Evolutionary conservation across 2,329 filamentous ascomycete species (phyloP).

Genomic region (Fusarium albidum): DNA sequence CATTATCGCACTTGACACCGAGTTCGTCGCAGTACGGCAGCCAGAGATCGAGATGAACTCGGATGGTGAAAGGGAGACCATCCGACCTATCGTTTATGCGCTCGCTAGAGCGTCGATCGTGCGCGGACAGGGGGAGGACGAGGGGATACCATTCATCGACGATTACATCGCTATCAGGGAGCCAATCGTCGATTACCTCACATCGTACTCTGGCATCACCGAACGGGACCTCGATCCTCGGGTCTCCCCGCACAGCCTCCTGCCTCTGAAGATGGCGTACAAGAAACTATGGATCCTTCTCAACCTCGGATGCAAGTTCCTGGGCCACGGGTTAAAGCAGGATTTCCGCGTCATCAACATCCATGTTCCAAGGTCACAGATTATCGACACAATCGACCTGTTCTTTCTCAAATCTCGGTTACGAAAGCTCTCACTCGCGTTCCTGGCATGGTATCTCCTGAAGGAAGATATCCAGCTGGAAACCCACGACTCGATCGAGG

Average conservation of each 20-base stretch:
- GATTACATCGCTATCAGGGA: slow-evolving; percentile 95
- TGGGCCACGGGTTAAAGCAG: slow-evolving; percentile 91
- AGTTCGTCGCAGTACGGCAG: slow-evolving; percentile 92
- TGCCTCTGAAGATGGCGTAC: slow-evolving; percentile 90
- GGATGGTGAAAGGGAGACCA: slow-evolving; percentile 88
- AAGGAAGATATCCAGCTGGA: slow-evolving; percentile 94
- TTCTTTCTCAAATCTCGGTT: slow-evolving; percentile 84
- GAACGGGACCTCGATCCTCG: slow-evolving; percentile 83
- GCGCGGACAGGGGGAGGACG: slow-evolving; percentile 77
- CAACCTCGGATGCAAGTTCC: slow-evolving; percentile 91
- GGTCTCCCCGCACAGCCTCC: slow-evolving; percentile 81
- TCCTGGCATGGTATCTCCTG: slow-evolving; percentile 89
- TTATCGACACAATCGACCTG: slow-evolving; percentile 92
- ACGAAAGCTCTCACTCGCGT: slow-evolving; percentile 89
- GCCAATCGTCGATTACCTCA: slow-evolving; percentile 93
- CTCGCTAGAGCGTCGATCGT: slow-evolving; percentile 93
- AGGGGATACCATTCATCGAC: slow-evolving; percentile 91
- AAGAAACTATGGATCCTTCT: slow-evolving; percentile 98
- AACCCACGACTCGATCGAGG: slow-evolving; percentile 94
- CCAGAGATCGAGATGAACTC: slow-evolving; percentile 97
- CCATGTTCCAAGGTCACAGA: slow-evolving; percentile 86
- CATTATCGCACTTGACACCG: slow-evolving; percentile 90
- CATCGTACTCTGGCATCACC: slow-evolving; percentile 90
- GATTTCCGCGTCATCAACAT: slow-evolving; percentile 99
- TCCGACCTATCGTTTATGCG: slow-evolving; percentile 88